Conservation (phyloP, 768 basidiomycete species). For the Agaricus bisporus region DNA sequence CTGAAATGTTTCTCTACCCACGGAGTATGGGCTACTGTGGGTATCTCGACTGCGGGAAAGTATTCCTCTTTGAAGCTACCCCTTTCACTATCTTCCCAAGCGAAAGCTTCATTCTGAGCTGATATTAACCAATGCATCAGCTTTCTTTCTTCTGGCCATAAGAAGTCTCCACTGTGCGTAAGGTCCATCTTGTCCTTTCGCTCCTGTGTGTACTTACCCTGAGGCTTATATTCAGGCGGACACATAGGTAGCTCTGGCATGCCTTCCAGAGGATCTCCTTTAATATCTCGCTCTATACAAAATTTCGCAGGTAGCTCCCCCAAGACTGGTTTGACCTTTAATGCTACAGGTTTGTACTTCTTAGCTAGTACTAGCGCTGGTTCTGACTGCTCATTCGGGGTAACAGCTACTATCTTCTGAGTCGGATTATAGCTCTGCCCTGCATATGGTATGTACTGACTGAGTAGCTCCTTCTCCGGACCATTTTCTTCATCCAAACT, state of each 20-base stretch:
- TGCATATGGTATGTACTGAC: too few relatives aligned
- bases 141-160: slow-evolving; percentile 15
- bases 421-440: too few relatives aligned
- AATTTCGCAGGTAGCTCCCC: slow-evolving; percentile 18
- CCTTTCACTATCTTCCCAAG: slow-evolving; percentile 16
- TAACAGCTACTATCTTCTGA: not conserved
- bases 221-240: slow-evolving; percentile 17
- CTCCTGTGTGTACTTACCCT: slow-evolving; percentile 20
- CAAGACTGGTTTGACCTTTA: slow-evolving; percentile 20
- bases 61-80: slow-evolving; percentile 14
- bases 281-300: slow-evolving; percentile 19
- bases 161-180: slow-evolving; percentile 14
- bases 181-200: slow-evolving; percentile 16
- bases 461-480: too few relatives aligned
- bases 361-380: too few relatives aligned
- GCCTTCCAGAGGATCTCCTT: slow-evolving; percentile 19
- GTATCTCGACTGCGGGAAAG: slow-evolving; percentile 12
- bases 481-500: too few relatives aligned
- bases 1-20: slow-evolving; percentile 9
- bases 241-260: slow-evolving; percentile 15
- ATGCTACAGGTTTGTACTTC: slow-evolving; percentile 26
- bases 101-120: slow-evolving; percentile 12
- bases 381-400: too few relatives aligned
- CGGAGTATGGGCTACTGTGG: slow-evolving; percentile 9
- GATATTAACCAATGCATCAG: slow-evolving; percentile 12